phyloP scores from a whole-genome alignment of 164 flowering plant species.

The Paratinospora sagittata region DNA sequence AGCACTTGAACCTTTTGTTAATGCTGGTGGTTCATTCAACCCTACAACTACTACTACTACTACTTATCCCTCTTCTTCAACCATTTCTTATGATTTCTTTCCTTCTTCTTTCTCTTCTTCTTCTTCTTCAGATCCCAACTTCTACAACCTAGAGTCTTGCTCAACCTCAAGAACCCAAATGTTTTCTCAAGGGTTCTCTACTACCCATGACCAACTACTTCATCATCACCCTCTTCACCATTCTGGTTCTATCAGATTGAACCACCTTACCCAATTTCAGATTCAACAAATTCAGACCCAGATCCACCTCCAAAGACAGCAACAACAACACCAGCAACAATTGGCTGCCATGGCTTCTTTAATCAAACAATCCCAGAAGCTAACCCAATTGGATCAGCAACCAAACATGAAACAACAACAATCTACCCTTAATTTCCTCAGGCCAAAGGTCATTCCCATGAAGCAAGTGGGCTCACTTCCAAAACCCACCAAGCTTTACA shows the following conservation, averaged over 20 bases:
- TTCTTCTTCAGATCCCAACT: conserved; percentile 18
- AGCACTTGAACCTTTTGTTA: conserved; percentile 92
- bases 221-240: conserved; percentile 20
- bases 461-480: conserved; percentile 47
- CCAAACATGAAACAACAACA: background rate
- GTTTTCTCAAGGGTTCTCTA: conserved; percentile 30
- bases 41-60: background rate
- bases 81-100: too few species aligned
- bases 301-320: conserved; percentile 30
- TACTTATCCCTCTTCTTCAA: too few species aligned
- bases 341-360: conserved; percentile 7
- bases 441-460: conserved; percentile 58
- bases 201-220: conserved; percentile 6
- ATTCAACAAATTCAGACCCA: conserved; percentile 61
- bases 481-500: conserved; percentile 78
- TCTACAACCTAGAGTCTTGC: conserved; percentile 20
- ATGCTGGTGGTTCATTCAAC: conserved; percentile 43
- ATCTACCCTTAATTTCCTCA: conserved; percentile 25
- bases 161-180: conserved; percentile 30
- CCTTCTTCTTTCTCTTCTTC: conserved; percentile 17
- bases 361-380: conserved; percentile 10
- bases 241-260: conserved; percentile 39
- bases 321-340: conserved; percentile 15
- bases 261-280: conserved; percentile 46
- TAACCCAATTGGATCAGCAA: conserved; percentile 6